A percentile compares a stretch with the other conserved stretches of the same genome.
Conservation (phyloP, 2,329 filamentous ascomycete genomes). For the Macrophomina phaseolina region DNA sequence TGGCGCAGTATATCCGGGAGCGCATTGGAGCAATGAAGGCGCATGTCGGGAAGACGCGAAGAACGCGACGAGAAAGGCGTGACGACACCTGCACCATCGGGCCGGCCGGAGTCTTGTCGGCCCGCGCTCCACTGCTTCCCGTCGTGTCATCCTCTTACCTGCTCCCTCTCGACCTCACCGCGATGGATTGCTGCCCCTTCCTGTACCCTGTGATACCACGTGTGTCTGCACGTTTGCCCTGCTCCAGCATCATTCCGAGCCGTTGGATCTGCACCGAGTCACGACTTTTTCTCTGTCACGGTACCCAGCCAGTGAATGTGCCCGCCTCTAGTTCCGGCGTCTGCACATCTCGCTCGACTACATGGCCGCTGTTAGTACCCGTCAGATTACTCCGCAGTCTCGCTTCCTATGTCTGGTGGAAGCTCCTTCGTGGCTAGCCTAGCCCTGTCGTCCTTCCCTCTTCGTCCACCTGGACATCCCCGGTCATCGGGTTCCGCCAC, state of each 20-base stretch:
- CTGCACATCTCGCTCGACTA: no score
- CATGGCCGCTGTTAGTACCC: no score
- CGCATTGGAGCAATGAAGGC: slow-evolving; percentile 34
- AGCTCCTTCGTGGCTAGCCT: background rate
- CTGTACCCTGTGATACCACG: no score
- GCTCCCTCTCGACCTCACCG: background rate
- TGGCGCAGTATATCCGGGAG: slow-evolving; percentile 34
- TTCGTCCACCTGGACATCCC: background rate
- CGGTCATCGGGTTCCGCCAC: background rate
- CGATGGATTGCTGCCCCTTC: background rate
- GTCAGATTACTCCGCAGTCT: no score
- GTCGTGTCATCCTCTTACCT: background rate
- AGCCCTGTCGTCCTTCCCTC: background rate
- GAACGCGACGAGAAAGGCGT: background rate
- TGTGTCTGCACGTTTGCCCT: no score
- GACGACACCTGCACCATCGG: slow-evolving; percentile 9
- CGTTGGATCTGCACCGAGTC: no score
- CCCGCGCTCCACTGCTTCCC: background rate
- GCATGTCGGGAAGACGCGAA: background rate
- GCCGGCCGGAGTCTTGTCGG: background rate
- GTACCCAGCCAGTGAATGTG: no score
- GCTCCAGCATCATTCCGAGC: background rate
- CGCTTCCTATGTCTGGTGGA: background rate
- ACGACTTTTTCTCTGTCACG: no score
- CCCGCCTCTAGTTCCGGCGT: no score